A percentile compares a stretch with the other conserved stretches of the same genome.
Evolutionary conservation across 257 asterid genomes (phyloP).

Genomic region (Solanum arcanum): DNA sequence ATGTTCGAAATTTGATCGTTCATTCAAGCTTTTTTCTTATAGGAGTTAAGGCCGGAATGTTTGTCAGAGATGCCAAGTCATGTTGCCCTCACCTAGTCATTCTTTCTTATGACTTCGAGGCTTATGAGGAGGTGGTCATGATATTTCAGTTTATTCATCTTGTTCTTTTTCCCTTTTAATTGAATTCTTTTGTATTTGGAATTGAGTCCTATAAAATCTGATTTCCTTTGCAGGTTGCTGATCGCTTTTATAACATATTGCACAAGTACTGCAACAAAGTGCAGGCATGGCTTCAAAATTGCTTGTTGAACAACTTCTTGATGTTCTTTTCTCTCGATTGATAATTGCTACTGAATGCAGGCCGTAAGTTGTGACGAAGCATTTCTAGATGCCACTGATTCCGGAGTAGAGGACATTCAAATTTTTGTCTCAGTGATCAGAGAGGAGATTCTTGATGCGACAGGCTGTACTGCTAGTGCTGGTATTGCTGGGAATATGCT

Average conservation of each 20-base stretch:
- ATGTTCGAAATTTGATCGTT: neutral
- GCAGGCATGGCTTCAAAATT: conserved; percentile 41
- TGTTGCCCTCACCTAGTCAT: conserved; percentile 85
- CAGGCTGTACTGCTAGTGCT: conserved; percentile 94
- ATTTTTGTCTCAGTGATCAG: conserved; percentile 62
- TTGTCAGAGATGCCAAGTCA: conserved; percentile 85
- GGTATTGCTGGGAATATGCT: conserved; percentile 96
- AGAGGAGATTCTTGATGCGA: conserved; percentile 50
- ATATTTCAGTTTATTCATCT: neutral
- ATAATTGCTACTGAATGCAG: conserved; percentile 26
- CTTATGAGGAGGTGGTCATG: conserved; percentile 75
- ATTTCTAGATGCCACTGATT: conserved; percentile 71
- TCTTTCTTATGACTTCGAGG: conserved; percentile 84
- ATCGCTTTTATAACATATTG: conserved; percentile 77
- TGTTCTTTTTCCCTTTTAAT: neutral
- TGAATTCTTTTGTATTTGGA: neutral
- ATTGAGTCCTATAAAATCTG: neutral
- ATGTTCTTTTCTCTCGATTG: conserved; percentile 7
- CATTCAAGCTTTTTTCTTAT: neutral
- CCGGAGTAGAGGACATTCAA: conserved; percentile 56
- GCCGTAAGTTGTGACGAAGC: conserved; percentile 99
- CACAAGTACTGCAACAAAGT: conserved; percentile 86
- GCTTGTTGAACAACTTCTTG: neutral
- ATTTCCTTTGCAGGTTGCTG: conserved; percentile 67
- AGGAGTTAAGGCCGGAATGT: conserved; percentile 97